Conservation (phyloP, 1,284 basidiomycete genomes). For the Sanghuangporus weigelae region DNA sequence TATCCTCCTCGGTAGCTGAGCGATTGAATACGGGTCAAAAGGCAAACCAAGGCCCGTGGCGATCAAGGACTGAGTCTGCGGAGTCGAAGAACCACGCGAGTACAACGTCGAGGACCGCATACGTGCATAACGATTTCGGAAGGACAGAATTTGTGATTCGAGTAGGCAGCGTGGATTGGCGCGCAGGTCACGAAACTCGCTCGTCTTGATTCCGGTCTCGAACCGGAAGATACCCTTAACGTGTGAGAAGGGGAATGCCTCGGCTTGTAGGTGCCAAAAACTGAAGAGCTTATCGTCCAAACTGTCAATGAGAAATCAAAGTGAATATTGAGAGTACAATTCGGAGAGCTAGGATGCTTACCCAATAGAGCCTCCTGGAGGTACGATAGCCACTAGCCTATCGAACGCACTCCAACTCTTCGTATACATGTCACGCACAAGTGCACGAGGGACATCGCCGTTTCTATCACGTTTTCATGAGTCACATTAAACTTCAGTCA, state of each 20-base stretch:
- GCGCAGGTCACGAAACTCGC: constrained; percentile 78
- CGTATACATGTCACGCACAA: constrained; percentile 83
- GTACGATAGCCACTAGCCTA: constrained; percentile 76
- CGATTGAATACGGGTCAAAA: constrained; percentile 26
- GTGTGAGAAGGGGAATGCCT: constrained; percentile 63
- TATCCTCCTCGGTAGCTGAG: constrained; percentile 21
- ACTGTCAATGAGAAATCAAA: constrained; percentile 32
- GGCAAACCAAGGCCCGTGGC: constrained; percentile 7
- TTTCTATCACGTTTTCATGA: constrained; percentile 42
- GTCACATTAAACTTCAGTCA: not conserved
- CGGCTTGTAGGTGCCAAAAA: constrained; percentile 79
- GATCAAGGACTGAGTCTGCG: not conserved
- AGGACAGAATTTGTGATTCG: constrained; percentile 70
- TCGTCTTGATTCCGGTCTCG: constrained; percentile 78
- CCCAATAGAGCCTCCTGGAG: constrained; percentile 84
- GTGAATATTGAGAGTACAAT: not conserved
- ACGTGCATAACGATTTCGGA: constrained; percentile 72
- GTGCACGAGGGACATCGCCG: constrained; percentile 76
- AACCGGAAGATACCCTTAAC: constrained; percentile 84
- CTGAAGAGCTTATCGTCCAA: constrained; percentile 84
- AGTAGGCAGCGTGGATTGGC: constrained; percentile 79
- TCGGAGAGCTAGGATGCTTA: constrained; percentile 30
- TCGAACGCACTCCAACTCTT: constrained; percentile 88
- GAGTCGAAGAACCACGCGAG: not conserved
- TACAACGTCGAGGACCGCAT: constrained; percentile 32